A percentile compares a stretch with the other conserved stretches of the same genome.
Evolutionary conservation across 2,329 filamentous ascomycete genomes (phyloP).

Genomic region (Thyridium curvatum): DNA sequence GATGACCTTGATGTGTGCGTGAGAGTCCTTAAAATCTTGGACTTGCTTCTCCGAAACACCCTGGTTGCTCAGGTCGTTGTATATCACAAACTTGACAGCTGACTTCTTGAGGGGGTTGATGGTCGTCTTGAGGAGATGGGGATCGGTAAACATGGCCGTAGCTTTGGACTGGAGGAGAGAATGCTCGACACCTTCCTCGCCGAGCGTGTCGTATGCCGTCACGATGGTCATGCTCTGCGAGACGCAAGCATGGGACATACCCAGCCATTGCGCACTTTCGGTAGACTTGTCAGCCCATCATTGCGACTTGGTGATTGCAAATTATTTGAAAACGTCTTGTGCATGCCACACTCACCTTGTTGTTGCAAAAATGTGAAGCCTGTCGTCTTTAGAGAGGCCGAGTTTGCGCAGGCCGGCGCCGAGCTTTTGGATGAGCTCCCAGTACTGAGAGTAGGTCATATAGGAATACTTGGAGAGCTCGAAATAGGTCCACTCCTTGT

Average conservation of each 20-base stretch:
- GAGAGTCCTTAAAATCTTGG: constrained; percentile 47
- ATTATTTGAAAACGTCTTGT: no score
- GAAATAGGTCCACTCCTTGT: constrained; percentile 89
- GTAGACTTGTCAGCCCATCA: neutral
- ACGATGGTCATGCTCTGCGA: constrained; percentile 90
- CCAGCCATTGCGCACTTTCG: constrained; percentile 71
- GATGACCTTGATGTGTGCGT: constrained; percentile 46
- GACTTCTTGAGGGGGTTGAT: constrained; percentile 47
- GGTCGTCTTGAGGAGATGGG: constrained; percentile 63
- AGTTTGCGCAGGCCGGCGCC: constrained; percentile 70
- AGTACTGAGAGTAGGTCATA: constrained; percentile 74
- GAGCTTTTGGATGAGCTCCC: constrained; percentile 60
- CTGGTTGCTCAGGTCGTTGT: constrained; percentile 49
- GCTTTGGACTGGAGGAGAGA: constrained; percentile 77
- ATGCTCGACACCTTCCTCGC: constrained; percentile 76
- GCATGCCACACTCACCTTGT: constrained; percentile 58
- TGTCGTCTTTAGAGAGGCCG: constrained; percentile 61
- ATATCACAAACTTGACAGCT: constrained; percentile 50
- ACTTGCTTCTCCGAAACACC: constrained; percentile 47
- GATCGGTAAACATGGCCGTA: constrained; percentile 80
- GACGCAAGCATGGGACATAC: constrained; percentile 67
- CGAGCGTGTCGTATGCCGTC: constrained; percentile 91
- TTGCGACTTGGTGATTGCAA: no score
- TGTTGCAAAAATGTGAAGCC: constrained; percentile 76
- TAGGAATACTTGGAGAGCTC: constrained; percentile 75